phyloP scores from a whole-genome alignment of 495 filamentous ascomycete genomes.

The Emericellopsis terricola region DNA sequence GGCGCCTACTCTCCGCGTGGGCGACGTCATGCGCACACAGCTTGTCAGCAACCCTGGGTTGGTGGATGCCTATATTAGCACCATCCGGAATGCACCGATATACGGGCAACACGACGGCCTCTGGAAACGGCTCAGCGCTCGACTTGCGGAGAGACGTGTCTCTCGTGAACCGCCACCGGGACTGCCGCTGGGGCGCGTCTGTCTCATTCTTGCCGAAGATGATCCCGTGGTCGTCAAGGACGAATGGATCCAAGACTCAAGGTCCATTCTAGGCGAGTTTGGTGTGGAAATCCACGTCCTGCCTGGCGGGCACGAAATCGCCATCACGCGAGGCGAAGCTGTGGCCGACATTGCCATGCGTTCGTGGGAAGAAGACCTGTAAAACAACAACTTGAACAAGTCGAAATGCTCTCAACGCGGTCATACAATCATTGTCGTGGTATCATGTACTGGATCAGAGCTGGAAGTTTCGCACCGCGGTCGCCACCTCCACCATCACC shows the following conservation, averaged over 20 bases:
- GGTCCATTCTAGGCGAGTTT: slow-evolving; percentile 19
- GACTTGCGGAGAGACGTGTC: slow-evolving; percentile 24
- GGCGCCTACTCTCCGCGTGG: slow-evolving; percentile 19
- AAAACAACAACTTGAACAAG: too few species aligned
- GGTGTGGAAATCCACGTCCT: slow-evolving; percentile 27
- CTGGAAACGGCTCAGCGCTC: slow-evolving; percentile 37
- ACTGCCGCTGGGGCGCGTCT: slow-evolving; percentile 27
- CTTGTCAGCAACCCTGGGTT: slow-evolving; percentile 35
- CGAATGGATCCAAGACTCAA: slow-evolving; percentile 33
- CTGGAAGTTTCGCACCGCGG: too few species aligned
- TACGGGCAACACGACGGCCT: slow-evolving; percentile 29
- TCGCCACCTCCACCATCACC: too few species aligned
- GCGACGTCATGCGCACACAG: slow-evolving; percentile 35
- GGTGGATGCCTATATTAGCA: slow-evolving; percentile 34
- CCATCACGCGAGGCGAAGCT: slow-evolving; percentile 18
- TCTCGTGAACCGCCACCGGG: slow-evolving; percentile 7
- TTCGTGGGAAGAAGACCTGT: slow-evolving; percentile 22
- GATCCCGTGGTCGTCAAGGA: slow-evolving; percentile 34
- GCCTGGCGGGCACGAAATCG: slow-evolving; percentile 32
- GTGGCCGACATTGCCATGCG: slow-evolving; percentile 19
- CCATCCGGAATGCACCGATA: slow-evolving; percentile 34
- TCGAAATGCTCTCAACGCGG: too few species aligned
- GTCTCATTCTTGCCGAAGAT: slow-evolving; percentile 30
- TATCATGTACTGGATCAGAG: too few species aligned
- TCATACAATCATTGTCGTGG: too few species aligned